Base-by-base conservation (phyloP, 495 filamentous ascomycete genomes). In the Astrothelium macrocarpum region DNA sequence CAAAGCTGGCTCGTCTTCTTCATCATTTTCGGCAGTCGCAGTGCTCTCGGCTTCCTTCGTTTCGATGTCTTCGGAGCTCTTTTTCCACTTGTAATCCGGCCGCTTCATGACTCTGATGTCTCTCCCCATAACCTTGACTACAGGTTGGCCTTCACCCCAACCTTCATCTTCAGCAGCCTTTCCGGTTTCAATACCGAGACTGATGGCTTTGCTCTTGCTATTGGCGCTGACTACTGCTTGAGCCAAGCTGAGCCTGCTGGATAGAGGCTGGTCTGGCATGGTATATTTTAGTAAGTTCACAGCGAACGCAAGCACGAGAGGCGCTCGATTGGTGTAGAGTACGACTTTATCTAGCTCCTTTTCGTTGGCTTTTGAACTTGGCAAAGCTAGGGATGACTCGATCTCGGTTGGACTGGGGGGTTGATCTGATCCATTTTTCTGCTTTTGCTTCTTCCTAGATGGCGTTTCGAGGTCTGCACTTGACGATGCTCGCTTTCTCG, bases 201-300 rank as follows among this genome's bases (percentile, higher is more conserved):
- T 89, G 45, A 86, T 79, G 29, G 90, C 90, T 70, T 90, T 90
- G 16, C 82, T 84, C 64, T 85, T 80, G 63, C 84, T 88, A 67
- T 91, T 91, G 39, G 83, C 83, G 70, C 89, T 90, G 26, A 92
- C 87, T 9, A 91, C 82, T 1, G 87, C 89, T 70, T 93, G 89
- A 0, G 82, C 88, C 26, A 95, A 75, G 71, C 89, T 92, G 26
- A 94, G 74, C 46, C 89, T 79, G 67, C 89, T 90, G 4, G 87
- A 91, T n/a, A 86, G 77, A 2, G 90, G 90, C 71, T 95, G 90
- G 64, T 87, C 84, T 0, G 90, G 88, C 85, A 90, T 92, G 0
- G 90, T 91, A 68, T 86, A 84, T 60, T 86, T 86, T 53, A 92
- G 68, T 59, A 92, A 71, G 64, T 81, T 81, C 18, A 91, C 81